Evolutionary conservation across 805 yeast species (phyloP).

Genomic region (Wickerhamiella azyma): DNA sequence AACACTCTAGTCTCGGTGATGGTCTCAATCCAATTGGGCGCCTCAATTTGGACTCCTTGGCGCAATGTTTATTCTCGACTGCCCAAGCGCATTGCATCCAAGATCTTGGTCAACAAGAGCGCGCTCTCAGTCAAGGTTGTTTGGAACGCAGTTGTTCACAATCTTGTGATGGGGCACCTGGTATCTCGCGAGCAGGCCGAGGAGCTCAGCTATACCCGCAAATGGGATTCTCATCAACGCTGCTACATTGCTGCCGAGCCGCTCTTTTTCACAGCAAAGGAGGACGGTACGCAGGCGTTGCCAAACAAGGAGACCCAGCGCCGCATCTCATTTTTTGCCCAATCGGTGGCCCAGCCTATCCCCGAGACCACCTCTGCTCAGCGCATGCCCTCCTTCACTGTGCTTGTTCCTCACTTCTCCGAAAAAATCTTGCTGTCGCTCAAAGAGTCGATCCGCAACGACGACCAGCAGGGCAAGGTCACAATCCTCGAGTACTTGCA

Average conservation of each 20-base stretch:
- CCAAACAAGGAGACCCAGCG: conserved; percentile 68
- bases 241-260: conserved; percentile 46
- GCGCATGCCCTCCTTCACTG: conserved; percentile 71
- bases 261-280: conserved; percentile 65
- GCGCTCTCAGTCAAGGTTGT: conserved; percentile 27
- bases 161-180: conserved; percentile 72
- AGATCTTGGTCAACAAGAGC: conserved; percentile 42
- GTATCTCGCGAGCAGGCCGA: conserved; percentile 61
- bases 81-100: conserved; percentile 63
- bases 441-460: conserved; percentile 62
- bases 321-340: conserved; percentile 79
- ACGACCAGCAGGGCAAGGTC: conserved; percentile 45
- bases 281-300: conserved; percentile 54
- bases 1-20: conserved; percentile 61
- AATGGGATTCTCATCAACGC: conserved; percentile 25
- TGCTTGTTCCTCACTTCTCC: conserved; percentile 72
- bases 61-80: conserved; percentile 61
- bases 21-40: conserved; percentile 58
- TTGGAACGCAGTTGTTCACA: conserved; percentile 75
- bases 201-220: conserved; percentile 41
- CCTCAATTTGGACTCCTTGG: conserved; percentile 85
- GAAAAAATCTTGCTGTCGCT: conserved; percentile 68
- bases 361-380: conserved; percentile 54
- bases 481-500: conserved; percentile 73
- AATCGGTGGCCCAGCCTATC: conserved; percentile 74